These are phyloP conservation scores for Pseudoscleropodium purum DNA, from an alignment of 225 moss, liverwort and hornwort species.

Conservation along the genomic window DNA sequence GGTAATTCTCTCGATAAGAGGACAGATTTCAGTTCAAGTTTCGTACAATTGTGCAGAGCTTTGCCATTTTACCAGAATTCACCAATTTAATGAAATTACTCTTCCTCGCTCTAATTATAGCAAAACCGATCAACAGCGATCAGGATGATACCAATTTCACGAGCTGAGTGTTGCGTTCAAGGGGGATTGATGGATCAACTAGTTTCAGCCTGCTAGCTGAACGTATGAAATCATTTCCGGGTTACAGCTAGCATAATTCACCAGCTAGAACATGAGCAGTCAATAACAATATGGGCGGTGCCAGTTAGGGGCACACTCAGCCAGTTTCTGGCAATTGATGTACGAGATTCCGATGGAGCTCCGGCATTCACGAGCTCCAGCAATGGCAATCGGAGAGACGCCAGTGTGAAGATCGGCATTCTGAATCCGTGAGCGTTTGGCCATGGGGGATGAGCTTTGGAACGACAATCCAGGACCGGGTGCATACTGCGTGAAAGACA, in stretches of 20 bases:
- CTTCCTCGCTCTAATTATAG: background rate
- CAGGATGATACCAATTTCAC: background rate
- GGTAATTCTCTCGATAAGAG: background rate
- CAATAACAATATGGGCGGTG: background rate
- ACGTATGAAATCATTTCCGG: no score
- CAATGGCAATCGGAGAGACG: background rate
- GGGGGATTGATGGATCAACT: no score
- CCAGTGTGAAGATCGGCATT: background rate
- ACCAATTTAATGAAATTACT: background rate
- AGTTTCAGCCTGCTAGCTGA: no score
- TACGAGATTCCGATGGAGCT: background rate
- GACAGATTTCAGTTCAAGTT: background rate
- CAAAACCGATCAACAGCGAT: background rate
- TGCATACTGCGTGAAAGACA: slow-evolving; percentile 42
- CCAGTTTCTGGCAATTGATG: background rate
- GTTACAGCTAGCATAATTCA: no score
- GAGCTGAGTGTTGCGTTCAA: background rate
- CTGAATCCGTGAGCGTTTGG: background rate
- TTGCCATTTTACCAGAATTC: no score
- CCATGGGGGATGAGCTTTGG: slow-evolving; percentile 12
- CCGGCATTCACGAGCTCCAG: background rate
- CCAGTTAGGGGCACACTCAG: no score
- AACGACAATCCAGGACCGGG: slow-evolving; percentile 58
- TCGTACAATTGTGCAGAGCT: background rate
- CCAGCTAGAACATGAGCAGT: background rate